These are phyloP conservation scores for Boletus holoroseus DNA, from an alignment of 1,284 basidiomycete genomes.

Conservation along the genomic window DNA sequence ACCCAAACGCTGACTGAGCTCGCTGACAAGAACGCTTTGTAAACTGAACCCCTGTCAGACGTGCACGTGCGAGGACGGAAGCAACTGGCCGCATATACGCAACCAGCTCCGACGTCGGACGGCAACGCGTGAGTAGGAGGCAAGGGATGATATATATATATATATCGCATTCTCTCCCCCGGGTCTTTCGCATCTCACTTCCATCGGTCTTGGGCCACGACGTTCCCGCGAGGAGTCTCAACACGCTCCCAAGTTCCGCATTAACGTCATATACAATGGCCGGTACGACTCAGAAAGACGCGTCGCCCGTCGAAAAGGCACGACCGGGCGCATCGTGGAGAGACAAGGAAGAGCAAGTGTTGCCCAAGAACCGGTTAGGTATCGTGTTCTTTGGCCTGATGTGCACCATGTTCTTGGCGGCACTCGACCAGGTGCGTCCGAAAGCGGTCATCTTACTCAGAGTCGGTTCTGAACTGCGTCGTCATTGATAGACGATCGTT, in stretches of 20 bases:
- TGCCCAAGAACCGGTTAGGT: constrained; percentile 51
- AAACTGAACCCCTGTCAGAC: background rate
- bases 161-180: too few species aligned
- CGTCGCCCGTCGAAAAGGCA: constrained; percentile 24
- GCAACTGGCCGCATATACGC: background rate
- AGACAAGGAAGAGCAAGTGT: constrained; percentile 46
- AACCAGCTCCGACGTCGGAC: background rate
- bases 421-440: constrained; percentile 50
- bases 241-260: background rate
- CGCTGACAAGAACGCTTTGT: background rate
- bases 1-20: too few species aligned
- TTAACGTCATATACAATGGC: constrained; percentile 7
- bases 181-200: too few species aligned
- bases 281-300: constrained; percentile 7
- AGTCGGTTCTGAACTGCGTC: background rate
- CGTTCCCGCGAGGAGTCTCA: background rate
- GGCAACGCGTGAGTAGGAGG: background rate
- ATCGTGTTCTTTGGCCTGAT: constrained; percentile 55
- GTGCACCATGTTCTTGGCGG: constrained; percentile 52
- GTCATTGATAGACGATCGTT: constrained; percentile 59
- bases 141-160: background rate
- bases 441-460: background rate
- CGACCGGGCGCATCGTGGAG: constrained; percentile 51
- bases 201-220: too few species aligned
- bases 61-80: background rate